These are phyloP conservation scores for Halenospora varia DNA, from an alignment of 495 filamentous ascomycete species.

Conservation along the genomic window DNA sequence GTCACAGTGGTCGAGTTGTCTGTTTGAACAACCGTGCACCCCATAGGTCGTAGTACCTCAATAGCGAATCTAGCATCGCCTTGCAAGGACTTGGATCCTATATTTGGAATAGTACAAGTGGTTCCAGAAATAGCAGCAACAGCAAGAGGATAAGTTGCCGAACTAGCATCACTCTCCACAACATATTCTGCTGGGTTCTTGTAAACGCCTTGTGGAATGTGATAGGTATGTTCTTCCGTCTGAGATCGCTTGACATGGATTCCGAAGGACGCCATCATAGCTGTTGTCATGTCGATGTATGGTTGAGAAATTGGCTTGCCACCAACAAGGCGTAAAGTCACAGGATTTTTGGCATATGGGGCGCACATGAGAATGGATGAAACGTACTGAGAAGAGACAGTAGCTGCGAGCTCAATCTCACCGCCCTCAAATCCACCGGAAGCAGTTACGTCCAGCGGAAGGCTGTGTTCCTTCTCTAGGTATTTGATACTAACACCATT, in stretches of 20 bases:
- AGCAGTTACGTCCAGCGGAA: constrained; percentile 80
- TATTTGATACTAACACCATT: constrained; percentile 86
- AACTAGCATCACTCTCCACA: constrained; percentile 96
- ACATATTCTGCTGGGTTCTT: constrained; percentile 82
- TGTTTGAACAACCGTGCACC: constrained; percentile 83
- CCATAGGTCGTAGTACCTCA: constrained; percentile 89
- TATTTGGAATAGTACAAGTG: constrained; percentile 93
- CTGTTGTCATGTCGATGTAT: constrained; percentile 98
- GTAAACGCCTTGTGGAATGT: constrained; percentile 85
- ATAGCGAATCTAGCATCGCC: constrained; percentile 95
- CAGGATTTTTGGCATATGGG: constrained; percentile 90
- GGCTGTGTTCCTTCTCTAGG: constrained; percentile 70
- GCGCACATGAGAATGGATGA: constrained; percentile 96
- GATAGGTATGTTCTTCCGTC: constrained; percentile 76
- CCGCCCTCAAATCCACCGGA: constrained; percentile 87
- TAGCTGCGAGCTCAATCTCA: constrained; percentile 86
- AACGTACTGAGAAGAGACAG: constrained; percentile 95
- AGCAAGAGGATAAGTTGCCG: constrained; percentile 93
- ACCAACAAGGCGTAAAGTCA: constrained; percentile 83
- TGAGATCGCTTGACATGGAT: constrained; percentile 70
- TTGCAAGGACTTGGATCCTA: constrained; percentile 86
- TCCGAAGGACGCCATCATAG: constrained; percentile 96
- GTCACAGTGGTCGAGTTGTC: constrained; percentile 87
- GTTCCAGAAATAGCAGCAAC: constrained; percentile 93
- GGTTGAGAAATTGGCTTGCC: constrained; percentile 95